These are phyloP conservation scores for Verticillium zaregamsianum DNA, from an alignment of 2,329 filamentous ascomycete species.

Conservation along the genomic window DNA sequence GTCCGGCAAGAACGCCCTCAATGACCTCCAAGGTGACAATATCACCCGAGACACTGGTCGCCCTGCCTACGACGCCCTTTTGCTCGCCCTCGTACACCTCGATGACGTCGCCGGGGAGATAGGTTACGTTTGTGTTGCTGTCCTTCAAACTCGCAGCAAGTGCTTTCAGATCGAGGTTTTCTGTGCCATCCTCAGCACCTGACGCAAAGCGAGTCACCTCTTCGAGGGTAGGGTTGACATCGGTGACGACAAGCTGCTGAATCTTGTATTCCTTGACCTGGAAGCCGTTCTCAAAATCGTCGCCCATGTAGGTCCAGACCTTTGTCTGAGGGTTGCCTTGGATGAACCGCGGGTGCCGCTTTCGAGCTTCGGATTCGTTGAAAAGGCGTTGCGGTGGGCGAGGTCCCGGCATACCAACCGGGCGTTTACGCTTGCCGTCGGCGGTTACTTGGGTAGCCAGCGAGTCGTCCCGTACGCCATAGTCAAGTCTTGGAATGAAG, in stretches of 20 bases:
- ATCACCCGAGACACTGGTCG: constrained; percentile 80
- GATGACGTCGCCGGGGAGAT: constrained; percentile 90
- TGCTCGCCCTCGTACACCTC: constrained; percentile 96
- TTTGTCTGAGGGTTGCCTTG: constrained; percentile 71
- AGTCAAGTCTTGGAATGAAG: constrained; percentile 87
- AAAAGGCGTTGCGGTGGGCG: constrained; percentile 86
- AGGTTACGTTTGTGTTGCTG: constrained; percentile 74
- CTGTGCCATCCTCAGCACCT: constrained; percentile 84
- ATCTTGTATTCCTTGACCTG: constrained; percentile 92
- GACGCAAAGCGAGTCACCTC: constrained; percentile 94
- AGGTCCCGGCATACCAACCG: constrained; percentile 52
- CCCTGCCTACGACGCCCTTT: constrained; percentile 81
- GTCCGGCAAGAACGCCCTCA: constrained; percentile 75
- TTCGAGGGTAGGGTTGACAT: constrained; percentile 89
- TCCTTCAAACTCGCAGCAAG: constrained; percentile 87
- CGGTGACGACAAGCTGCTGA: constrained; percentile 76
- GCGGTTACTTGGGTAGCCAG: constrained; percentile 36
- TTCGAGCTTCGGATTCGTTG: constrained; percentile 87
- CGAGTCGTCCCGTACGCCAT: constrained; percentile 78
- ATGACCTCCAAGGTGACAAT: constrained; percentile 86
- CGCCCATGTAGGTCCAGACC: constrained; percentile 78
- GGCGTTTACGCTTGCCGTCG: constrained; percentile 78
- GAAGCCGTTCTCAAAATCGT: constrained; percentile 91
- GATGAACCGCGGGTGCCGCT: constrained; percentile 66
- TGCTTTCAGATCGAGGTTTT: constrained; percentile 88